phyloP scores from a whole-genome alignment of 768 basidiomycete species.

The Termitomyces sp. region DNA sequence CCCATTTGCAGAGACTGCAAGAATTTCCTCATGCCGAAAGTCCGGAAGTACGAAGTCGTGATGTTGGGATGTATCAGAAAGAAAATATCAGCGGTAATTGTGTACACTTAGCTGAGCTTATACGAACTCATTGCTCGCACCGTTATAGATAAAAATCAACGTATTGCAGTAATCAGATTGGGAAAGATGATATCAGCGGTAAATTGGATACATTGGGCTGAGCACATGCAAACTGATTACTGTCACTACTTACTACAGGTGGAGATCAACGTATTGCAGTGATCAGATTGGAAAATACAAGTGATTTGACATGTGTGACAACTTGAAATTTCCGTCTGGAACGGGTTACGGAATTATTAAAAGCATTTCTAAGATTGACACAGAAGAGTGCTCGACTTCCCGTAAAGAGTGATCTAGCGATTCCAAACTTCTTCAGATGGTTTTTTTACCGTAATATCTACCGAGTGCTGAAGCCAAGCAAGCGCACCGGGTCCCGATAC shows the following conservation, averaged over 20 bases:
- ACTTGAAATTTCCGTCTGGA: no score
- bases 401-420: no score
- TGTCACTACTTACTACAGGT: not conserved
- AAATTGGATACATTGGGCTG: not conserved
- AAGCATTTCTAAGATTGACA: no score
- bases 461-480: no score
- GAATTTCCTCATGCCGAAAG: constrained; percentile 23
- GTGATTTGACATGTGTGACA: no score
- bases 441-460: no score
- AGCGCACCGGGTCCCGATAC: no score
- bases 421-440: no score
- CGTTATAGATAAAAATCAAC: not conserved
- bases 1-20: constrained; percentile 28
- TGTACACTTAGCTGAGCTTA: not conserved
- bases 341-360: no score
- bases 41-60: constrained; percentile 30
- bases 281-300: not conserved
- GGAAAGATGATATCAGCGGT: not conserved
- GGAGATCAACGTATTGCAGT: not conserved
- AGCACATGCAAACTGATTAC: not conserved
- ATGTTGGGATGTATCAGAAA: constrained; percentile 32
- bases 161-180: not conserved
- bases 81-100: constrained; percentile 28
- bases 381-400: no score
- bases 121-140: not conserved